Base-by-base conservation (phyloP, 352 stramenopile genomes). In the Globisporangium takayamanum region DNA sequence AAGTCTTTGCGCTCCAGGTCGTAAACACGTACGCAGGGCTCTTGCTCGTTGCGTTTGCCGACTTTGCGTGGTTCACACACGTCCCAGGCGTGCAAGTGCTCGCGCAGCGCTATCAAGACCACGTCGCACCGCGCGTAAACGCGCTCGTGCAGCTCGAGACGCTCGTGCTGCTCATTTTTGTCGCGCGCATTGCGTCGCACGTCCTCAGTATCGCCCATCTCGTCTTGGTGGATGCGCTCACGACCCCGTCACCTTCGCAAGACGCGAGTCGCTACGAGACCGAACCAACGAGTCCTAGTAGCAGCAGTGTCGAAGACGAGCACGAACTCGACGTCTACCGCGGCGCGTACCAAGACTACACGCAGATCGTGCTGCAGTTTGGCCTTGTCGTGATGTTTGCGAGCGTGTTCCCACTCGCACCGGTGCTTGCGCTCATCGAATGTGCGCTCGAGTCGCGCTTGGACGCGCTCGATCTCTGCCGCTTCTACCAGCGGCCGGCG, bases 301-400 rank as follows among this genome's bases (percentile, higher is more conserved):
- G 4, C 11, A 44, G 44, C 49, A 53, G 30, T 33, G 49, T 57
- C 5, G 65, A 69, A 25, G 39, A 37, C 14, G 65, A 72, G 18
- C 14, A 57, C 28, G 52, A 47, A 14, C 46, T 79, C 6, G 58
- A 61, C 1, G 37, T 53, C 8, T 79, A 78, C 50, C 54, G 62
- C 16, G 73, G 73, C 0, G 53, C 60, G 7, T 59, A 74, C 44
- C 69, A 74, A 50, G 72, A 74, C 41, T 86, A 84, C 30, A 65
- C 64, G 2, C 60, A 82, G 57, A 46, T 75, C 36, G 50, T 80
- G 15, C 57, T 75, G 18, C 70, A 84, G 53, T 63, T 84, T 39
- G 76, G 73, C 5, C 53, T 84, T 44, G 56, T 84, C 3, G 55
- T 69, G 20, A 74, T 73, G 61, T 82, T 86, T 49, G 79, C 73